These are phyloP conservation scores for Schizonepeta tenuifolia DNA, from an alignment of 257 asterid genomes.

Conservation along the genomic window DNA sequence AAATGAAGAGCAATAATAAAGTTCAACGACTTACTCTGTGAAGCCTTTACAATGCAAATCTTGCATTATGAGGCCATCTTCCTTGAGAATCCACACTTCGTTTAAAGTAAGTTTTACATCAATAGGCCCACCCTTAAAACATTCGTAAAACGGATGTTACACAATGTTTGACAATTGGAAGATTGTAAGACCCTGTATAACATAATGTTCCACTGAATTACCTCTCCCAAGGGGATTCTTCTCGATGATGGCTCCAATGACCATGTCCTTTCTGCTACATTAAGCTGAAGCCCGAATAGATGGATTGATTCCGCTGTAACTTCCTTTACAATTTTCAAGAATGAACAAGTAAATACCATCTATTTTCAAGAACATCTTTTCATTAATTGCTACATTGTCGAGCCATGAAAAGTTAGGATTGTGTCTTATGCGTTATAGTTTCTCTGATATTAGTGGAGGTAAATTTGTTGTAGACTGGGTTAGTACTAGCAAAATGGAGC, in stretches of 20 bases:
- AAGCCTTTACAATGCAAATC: conserved; percentile 48
- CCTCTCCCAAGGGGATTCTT: conserved; percentile 69
- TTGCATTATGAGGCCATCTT: conserved; percentile 68
- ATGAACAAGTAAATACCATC: conserved; percentile 33
- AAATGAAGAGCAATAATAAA: conserved; percentile 15
- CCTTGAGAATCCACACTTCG: conserved; percentile 82
- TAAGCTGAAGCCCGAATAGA: conserved; percentile 51
- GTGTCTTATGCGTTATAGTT: no score
- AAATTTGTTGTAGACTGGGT: no score
- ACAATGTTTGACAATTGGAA: conserved; percentile 11
- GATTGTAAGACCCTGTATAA: conserved; percentile 18
- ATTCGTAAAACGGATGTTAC: conserved; percentile 35
- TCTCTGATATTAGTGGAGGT: no score
- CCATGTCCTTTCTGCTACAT: conserved; percentile 59
- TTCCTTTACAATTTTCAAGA: conserved; percentile 52
- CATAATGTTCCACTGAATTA: conserved; percentile 33
- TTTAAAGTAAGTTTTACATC: conserved; percentile 73
- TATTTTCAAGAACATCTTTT: no score
- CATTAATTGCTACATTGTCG: no score
- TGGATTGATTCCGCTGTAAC: conserved; percentile 51
- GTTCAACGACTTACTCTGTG: conserved; percentile 53
- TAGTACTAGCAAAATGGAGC: no score
- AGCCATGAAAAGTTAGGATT: no score
- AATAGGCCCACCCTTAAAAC: conserved; percentile 61
- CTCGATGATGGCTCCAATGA: conserved; percentile 56